These are phyloP conservation scores for Neopestalotiopsis rosae DNA, from an alignment of 2,329 filamentous ascomycete genomes.

Conservation along the genomic window DNA sequence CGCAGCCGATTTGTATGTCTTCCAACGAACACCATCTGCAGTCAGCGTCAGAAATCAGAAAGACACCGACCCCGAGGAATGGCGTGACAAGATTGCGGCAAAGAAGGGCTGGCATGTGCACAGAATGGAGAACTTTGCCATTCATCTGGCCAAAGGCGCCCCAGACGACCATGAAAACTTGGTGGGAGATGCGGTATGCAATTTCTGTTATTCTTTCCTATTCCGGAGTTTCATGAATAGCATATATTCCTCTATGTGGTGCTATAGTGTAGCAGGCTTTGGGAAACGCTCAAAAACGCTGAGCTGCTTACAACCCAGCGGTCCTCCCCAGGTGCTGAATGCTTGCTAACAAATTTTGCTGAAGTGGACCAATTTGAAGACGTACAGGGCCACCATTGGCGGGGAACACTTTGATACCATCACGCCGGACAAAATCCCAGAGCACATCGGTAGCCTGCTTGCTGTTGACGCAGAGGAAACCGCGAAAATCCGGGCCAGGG, in stretches of 20 bases:
- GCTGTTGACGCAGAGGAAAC: slow-evolving; percentile 25
- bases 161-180: slow-evolving; percentile 11
- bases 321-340: no score
- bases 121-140: slow-evolving; percentile 13
- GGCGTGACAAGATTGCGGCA: slow-evolving; percentile 10
- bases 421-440: slow-evolving; percentile 13
- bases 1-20: slow-evolving; percentile 10
- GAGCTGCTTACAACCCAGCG: no score
- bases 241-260: no score
- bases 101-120: slow-evolving; percentile 15
- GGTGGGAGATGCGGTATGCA: slow-evolving; percentile 7
- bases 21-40: slow-evolving; percentile 13
- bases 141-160: slow-evolving; percentile 10
- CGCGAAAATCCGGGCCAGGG: slow-evolving; percentile 39
- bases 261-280: no score
- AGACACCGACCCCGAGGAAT: slow-evolving; percentile 13
- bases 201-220: no score
- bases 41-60: slow-evolving; percentile 6
- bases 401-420: slow-evolving; percentile 4
- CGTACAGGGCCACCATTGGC: slow-evolving; percentile 10
- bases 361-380: slow-evolving; percentile 2
- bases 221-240: no score
- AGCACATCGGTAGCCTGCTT: slow-evolving; percentile 11
- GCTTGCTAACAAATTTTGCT: no score
- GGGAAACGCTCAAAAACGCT: no score